Conservation (phyloP, 1,139 yeast species). For the Hyphopichia burtonii region DNA sequence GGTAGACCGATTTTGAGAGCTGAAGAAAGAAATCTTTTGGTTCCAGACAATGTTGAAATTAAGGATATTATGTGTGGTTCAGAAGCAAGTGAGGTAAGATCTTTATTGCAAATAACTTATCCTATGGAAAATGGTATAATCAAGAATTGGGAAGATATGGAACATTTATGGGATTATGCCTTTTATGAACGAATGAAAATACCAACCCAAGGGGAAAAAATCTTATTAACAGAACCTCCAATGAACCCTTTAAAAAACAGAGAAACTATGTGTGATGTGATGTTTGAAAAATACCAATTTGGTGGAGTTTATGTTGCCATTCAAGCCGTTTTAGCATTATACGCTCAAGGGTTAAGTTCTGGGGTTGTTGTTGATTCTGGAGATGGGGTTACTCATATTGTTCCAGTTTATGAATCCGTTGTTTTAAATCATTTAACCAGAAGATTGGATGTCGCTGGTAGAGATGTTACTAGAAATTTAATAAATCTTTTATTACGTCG, state of each 20-base stretch:
- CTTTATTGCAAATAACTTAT: slow-evolving; percentile 84
- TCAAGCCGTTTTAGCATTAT: slow-evolving; percentile 94
- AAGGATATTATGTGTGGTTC: slow-evolving; percentile 98
- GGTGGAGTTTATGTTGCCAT: slow-evolving; percentile 98
- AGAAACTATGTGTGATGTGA: slow-evolving; percentile 92
- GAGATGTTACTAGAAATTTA: slow-evolving; percentile 94
- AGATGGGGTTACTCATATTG: slow-evolving; percentile 87
- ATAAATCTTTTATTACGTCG: slow-evolving; percentile 88
- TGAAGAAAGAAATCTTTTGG: slow-evolving; percentile 71
- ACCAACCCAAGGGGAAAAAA: slow-evolving; percentile 71
- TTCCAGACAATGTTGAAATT: slow-evolving; percentile 61
- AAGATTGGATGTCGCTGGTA: slow-evolving; percentile 95
- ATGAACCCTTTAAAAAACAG: slow-evolving; percentile 94
- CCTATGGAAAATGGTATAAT: slow-evolving; percentile 99
- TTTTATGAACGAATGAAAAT: slow-evolving; percentile 87
- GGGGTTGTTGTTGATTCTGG: slow-evolving; percentile 99
- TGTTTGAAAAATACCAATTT: slow-evolving; percentile 94
- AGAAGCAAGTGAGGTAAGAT: slow-evolving; percentile 89
- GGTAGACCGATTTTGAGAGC: slow-evolving; percentile 98
- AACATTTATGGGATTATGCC: slow-evolving; percentile 96
- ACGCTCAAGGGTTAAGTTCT: slow-evolving; percentile 94
- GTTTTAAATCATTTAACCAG: slow-evolving; percentile 91
- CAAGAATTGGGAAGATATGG: slow-evolving; percentile 98
- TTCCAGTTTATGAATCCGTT: slow-evolving; percentile 95
- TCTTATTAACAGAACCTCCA: slow-evolving; percentile 94